These are phyloP conservation scores for Chlorella sp. DNA, from an alignment of 139 green algal species.

Conservation along the genomic window DNA sequence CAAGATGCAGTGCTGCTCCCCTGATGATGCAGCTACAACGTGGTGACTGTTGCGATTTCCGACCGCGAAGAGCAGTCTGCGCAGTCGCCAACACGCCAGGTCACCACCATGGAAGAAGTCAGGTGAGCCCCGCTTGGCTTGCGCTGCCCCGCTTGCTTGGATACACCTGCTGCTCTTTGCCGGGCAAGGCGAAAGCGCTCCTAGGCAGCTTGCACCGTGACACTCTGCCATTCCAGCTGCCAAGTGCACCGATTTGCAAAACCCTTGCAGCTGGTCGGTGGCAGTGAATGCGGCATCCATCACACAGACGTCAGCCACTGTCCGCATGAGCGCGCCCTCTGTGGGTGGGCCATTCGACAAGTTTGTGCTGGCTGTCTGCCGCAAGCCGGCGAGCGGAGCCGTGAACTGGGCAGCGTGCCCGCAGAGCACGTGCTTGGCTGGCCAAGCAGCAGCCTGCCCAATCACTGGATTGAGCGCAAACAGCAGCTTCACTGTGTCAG, in stretches of 20 bases:
- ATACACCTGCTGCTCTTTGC: too few relatives aligned
- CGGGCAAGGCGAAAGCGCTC: too few relatives aligned
- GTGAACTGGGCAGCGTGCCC: background rate
- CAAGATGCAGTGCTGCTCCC: too few relatives aligned
- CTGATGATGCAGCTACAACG: too few relatives aligned
- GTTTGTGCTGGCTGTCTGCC: background rate
- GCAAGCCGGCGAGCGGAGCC: background rate
- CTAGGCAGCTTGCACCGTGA: too few relatives aligned
- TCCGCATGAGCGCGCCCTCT: background rate
- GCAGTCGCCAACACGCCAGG: too few relatives aligned
- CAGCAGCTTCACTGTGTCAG: background rate
- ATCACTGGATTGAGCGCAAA: background rate
- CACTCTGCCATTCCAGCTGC: background rate
- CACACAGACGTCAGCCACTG: background rate
- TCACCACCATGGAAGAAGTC: too few relatives aligned
- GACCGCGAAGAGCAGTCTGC: too few relatives aligned
- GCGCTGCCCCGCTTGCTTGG: too few relatives aligned
- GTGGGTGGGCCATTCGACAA: background rate
- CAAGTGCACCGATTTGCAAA: too few relatives aligned
- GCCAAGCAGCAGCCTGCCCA: background rate
- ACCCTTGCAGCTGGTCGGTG: background rate
- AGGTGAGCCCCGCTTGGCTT: too few relatives aligned
- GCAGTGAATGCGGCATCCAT: background rate
- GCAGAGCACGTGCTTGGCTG: background rate
- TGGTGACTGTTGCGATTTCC: too few relatives aligned